phyloP scores from a whole-genome alignment of 129 eudicot genomes.

The Glebionis coronaria region DNA sequence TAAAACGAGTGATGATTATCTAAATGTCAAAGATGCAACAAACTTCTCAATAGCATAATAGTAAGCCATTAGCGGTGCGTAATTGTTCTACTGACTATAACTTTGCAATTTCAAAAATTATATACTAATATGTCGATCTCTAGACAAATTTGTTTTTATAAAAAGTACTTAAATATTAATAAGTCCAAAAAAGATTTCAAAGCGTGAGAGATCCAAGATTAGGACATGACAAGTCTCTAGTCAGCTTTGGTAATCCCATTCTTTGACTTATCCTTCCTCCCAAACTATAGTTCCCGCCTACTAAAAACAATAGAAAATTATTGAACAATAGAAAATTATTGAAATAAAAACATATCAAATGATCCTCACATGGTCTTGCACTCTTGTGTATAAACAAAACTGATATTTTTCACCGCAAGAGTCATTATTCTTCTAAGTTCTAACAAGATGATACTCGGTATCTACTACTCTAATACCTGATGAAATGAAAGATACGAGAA shows the following conservation, averaged over 20 bases:
- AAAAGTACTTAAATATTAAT: neutral
- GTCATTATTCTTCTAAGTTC: no score
- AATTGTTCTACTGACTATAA: no score
- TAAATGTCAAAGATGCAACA: no score
- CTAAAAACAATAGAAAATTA: neutral
- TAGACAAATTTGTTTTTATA: neutral
- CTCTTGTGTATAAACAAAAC: neutral
- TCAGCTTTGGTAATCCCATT: constrained; percentile 22
- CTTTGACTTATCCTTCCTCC: constrained; percentile 18
- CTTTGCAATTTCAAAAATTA: no score
- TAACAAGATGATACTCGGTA: no score
- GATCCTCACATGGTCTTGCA: no score
- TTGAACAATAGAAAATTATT: neutral
- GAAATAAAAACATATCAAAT: neutral
- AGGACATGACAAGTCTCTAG: constrained; percentile 3
- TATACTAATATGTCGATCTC: neutral
- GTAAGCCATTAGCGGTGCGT: no score
- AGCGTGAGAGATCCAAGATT: constrained; percentile 1
- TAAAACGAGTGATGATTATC: no score
- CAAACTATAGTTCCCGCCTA: neutral
- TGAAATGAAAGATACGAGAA: no score
- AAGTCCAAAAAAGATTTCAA: neutral
- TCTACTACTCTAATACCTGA: no score
- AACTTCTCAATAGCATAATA: no score
- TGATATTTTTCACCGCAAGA: neutral